Evolutionary conservation across 345 rosid species (phyloP).

Genomic region (Firmiana major): DNA sequence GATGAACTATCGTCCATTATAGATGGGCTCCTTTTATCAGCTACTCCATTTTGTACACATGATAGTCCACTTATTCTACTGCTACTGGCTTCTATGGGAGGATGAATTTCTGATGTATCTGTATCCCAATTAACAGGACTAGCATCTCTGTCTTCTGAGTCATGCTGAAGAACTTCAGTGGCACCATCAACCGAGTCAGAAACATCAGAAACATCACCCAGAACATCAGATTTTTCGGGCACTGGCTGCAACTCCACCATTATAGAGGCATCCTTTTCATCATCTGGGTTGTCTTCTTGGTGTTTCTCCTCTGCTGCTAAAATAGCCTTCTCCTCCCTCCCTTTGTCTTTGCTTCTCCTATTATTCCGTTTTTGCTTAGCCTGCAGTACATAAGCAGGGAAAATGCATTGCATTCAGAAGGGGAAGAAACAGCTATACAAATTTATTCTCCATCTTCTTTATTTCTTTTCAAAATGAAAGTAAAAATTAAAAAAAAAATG

Average conservation of each 20-base stretch:
- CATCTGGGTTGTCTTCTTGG: slow-evolving; percentile 34
- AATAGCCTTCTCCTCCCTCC: slow-evolving; percentile 56
- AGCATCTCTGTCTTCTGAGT: slow-evolving; percentile 75
- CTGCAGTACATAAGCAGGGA: slow-evolving; percentile 30
- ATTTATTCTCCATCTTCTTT: background rate
- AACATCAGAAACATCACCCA: slow-evolving; percentile 67
- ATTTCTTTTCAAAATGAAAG: background rate
- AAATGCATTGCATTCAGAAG: background rate
- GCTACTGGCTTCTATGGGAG: slow-evolving; percentile 52
- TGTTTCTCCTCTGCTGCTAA: slow-evolving; percentile 36
- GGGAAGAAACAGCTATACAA: background rate
- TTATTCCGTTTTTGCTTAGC: slow-evolving; percentile 86
- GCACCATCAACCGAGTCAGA: slow-evolving; percentile 75
- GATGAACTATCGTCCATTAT: slow-evolving; percentile 89
- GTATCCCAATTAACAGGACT: slow-evolving; percentile 79
- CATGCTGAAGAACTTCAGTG: slow-evolving; percentile 63
- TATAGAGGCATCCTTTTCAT: slow-evolving; percentile 42
- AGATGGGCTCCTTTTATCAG: slow-evolving; percentile 55
- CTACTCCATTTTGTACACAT: slow-evolving; percentile 53
- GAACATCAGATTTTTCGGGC: slow-evolving; percentile 59
- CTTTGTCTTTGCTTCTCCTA: slow-evolving; percentile 79
- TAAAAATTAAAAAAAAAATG: background rate
- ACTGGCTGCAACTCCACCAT: slow-evolving; percentile 40
- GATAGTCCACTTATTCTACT: slow-evolving; percentile 47
- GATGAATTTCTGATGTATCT: slow-evolving; percentile 69